Conservation (phyloP, 2,329 filamentous ascomycete genomes). For the Chaetomium sp. region DNA sequence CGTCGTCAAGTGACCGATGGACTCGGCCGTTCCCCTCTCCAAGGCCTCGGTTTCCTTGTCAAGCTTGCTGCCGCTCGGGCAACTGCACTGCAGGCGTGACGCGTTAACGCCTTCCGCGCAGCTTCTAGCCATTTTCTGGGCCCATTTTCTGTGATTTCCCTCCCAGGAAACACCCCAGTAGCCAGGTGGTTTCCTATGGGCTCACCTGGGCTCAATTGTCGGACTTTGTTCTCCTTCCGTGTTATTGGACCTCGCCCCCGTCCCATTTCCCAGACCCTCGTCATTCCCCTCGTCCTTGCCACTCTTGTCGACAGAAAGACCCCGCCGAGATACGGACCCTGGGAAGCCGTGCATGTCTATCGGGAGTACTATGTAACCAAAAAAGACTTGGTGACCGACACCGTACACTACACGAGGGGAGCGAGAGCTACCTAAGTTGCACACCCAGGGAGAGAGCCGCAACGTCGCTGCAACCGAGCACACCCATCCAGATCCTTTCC, state of each 20-base stretch:
- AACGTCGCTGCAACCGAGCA: background rate
- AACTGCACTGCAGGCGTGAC: background rate
- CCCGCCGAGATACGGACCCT: background rate
- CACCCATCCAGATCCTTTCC: background rate
- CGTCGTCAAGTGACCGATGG: background rate
- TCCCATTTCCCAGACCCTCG: background rate
- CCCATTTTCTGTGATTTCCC: too few relatives aligned
- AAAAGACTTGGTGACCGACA: background rate
- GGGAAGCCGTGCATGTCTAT: background rate
- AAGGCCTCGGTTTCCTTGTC: background rate
- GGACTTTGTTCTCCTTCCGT: background rate
- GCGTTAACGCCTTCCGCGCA: constrained; percentile 14
- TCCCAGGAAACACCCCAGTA: too few relatives aligned
- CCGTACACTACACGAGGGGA: too few relatives aligned
- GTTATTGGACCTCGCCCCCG: background rate
- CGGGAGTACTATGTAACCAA: background rate
- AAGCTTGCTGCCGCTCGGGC: background rate
- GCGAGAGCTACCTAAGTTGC: too few relatives aligned
- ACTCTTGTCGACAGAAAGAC: background rate
- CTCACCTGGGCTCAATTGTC: background rate
- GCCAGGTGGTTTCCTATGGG: background rate
- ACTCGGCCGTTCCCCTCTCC: background rate
- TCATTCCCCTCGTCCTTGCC: background rate
- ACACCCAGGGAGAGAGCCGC: background rate
- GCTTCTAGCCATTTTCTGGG: constrained; percentile 22